Conservation (phyloP, 2,329 filamentous ascomycete genomes). For the Diaporthe humulicola region DNA sequence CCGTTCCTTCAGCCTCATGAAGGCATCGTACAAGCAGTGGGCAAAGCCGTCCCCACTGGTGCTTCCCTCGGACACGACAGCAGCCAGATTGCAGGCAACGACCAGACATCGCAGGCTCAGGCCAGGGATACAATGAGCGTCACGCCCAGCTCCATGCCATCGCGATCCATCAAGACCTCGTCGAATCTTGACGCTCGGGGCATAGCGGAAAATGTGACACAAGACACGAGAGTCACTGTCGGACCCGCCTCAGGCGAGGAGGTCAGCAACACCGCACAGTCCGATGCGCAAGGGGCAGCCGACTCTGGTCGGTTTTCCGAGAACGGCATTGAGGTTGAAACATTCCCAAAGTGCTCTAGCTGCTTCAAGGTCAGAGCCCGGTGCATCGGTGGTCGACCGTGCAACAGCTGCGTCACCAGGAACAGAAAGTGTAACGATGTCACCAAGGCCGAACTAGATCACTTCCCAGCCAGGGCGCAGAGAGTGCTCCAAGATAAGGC, state of each 20-base stretch:
- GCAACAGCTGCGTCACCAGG: background rate
- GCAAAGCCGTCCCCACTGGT: background rate
- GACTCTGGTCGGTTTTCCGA: background rate
- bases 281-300: background rate
- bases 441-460: conserved; percentile 10
- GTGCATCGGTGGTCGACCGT: conserved; percentile 2
- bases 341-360: background rate
- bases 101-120: background rate
- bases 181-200: background rate
- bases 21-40: background rate
- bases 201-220: background rate
- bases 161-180: background rate
- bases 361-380: background rate
- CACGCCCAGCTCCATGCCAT: background rate
- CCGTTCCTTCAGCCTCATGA: background rate
- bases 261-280: background rate
- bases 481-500: background rate
- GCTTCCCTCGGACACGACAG: background rate
- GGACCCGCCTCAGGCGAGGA: background rate
- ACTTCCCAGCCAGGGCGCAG: background rate
- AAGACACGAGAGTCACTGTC: background rate
- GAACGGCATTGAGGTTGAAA: background rate
- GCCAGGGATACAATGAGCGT: background rate
- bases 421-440: background rate
- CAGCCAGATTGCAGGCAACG: background rate